phyloP scores from a whole-genome alignment of 495 filamentous ascomycete species.

The Venustampulla echinocandica region DNA sequence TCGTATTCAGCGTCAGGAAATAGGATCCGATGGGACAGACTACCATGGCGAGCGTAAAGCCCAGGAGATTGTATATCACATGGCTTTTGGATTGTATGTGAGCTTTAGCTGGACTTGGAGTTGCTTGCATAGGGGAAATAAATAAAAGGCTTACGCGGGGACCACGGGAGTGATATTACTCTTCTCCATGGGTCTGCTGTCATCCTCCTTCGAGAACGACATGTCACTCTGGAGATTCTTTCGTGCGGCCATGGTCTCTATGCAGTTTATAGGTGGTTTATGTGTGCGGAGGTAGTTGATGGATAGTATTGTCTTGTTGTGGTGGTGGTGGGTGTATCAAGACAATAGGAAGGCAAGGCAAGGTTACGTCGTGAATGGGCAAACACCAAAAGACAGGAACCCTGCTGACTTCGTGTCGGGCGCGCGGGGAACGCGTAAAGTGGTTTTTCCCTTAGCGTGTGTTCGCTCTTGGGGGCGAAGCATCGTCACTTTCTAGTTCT shows the following conservation, averaged over 20 bases:
- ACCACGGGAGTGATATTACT: slow-evolving; percentile 57
- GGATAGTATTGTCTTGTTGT: not conserved
- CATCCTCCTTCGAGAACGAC: slow-evolving; percentile 44
- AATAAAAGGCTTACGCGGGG: slow-evolving; percentile 50
- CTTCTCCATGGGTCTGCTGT: slow-evolving; percentile 30
- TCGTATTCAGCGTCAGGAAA: slow-evolving; percentile 63
- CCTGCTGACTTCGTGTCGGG: slow-evolving; percentile 15
- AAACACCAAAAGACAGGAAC: too few species aligned
- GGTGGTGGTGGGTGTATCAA: not conserved
- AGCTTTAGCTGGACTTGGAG: slow-evolving; percentile 3
- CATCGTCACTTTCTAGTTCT: not conserved
- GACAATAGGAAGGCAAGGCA: too few species aligned
- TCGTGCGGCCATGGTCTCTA: slow-evolving; percentile 46
- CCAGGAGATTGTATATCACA: slow-evolving; percentile 82
- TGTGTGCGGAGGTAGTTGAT: not conserved
- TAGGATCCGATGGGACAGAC: slow-evolving; percentile 76
- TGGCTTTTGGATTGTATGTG: slow-evolving; percentile 39
- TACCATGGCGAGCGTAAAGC: slow-evolving; percentile 88
- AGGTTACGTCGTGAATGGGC: too few species aligned
- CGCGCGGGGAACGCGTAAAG: not conserved
- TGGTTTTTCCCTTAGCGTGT: slow-evolving; percentile 2
- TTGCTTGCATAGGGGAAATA: slow-evolving; percentile 3
- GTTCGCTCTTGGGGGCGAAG: not conserved
- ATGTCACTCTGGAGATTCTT: slow-evolving; percentile 47
- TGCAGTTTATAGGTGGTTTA: not conserved